Base-by-base conservation (phyloP, 805 yeast genomes). In the Candida quercuum region DNA sequence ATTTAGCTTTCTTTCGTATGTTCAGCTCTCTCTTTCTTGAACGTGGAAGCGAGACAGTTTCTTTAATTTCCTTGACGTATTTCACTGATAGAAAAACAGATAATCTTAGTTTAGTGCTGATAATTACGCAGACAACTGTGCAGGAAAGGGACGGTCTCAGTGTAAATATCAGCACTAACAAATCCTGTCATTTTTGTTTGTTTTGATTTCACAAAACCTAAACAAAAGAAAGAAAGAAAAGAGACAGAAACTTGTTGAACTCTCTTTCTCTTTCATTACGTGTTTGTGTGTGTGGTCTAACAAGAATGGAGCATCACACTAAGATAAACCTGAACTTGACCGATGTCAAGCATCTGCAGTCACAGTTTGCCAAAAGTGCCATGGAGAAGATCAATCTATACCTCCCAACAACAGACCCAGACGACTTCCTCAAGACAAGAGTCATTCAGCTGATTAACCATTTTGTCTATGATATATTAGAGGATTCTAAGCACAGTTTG, bases 391-490 rank as follows among this genome's bases (percentile, higher is more conserved):
- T 79, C 24, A 66, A 69, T 33, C 60, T 69, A 20, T 74, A 74
- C 51, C 56, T 78, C 16, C 82, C 72, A 5, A 53, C 52, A 11
- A 43, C 54, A 6, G 57, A 45, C 36, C 59, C 57, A 26, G 58
- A 54, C 18, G 81, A 74, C 48, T 71, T 74, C 1, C 57, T 76
- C 41, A 67, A 67, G 42, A 48, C 52, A 16, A 61, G 66, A 37
- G 78, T 77, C 4, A 58, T 67, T 19, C 50, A 52, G 16, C 52
- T 62, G 17, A 58, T 78, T 21, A 66, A 69, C 27, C 66, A 67
- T 35, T 74, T 70, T 45, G 54, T 81, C 3, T 57, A 66, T 30
- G 72, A 70, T 8, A 64, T 74, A 17, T 77, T 85, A 52, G 86
- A 80, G 29, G 57, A 70, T 64, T 69, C 78, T 10, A 69, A 71